Base-by-base conservation (phyloP, 176 grass and related monocot genomes). In the Eremochloa ophiuroides region DNA sequence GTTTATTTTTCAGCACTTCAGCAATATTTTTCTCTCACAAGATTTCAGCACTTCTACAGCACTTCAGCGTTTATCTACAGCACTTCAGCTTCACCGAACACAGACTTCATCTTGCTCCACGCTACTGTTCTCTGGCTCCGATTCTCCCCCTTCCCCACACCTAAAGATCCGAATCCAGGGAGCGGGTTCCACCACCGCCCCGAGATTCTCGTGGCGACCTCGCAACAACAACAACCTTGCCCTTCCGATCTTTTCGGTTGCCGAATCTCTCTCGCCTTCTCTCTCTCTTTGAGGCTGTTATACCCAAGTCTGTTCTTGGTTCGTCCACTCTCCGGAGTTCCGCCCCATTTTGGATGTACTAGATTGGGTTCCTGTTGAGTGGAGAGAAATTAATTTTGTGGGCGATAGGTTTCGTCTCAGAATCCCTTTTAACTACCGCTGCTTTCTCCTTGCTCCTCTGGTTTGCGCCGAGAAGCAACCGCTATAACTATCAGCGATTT, bases 121-220 rank as follows among this genome's bases (percentile, higher is more conserved):
- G 69, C 37, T 50, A 10, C 61, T 25, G 29, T 48, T 75, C 34
- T 29, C 3, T 62, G 59, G 29, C 31, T 18, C 86, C 59, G 80
- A 79, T 84, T 75, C 58, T 58, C 38, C 41, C 40, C 17, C 51
- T 50, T 38, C 26, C 16, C 42, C 39, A 40, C n/a, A 28, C 62
- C 30, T 2, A 13, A 23, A 84, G 75, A 84, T 84, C 61, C 81
- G 50, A 80, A 88, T 80, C 70, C 14, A 1, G 25, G 43, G 9
- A 11, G 62, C 40, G 51, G 62, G 66, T 40, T 39, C 70, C 39
- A 33, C 60, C 44, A 29, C 12, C n/a, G n/a, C 23, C 3, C 59
- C 59, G 14, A 35, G 82, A 85, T 89, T 80, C 70, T 55, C 29
- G 53, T 7, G 27, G 55, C n/a, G 66, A 64, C 73, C 11, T 70